Percentiles rank a stretch among this genome's conserved stretches.
Conservation (phyloP, 441 rosid genomes). For the Theobroma grandiflorum region DNA sequence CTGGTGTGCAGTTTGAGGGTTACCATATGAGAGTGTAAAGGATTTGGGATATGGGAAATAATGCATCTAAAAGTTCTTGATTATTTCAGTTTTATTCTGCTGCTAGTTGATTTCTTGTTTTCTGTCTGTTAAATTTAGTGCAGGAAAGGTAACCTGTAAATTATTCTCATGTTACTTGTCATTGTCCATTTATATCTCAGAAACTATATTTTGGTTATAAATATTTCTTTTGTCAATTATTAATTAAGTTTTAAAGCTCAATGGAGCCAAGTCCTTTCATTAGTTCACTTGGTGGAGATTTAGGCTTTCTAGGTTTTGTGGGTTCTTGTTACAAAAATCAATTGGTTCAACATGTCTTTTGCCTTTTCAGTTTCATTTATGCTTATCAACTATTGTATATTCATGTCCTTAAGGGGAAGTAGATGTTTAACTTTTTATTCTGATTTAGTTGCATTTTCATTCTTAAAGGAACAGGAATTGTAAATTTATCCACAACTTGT, state of each 20-base stretch:
- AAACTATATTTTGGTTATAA: background rate
- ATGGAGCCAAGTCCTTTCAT: background rate
- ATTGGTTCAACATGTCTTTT: background rate
- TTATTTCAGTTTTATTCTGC: background rate
- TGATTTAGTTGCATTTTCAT: slow-evolving; percentile 26
- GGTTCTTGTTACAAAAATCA: background rate
- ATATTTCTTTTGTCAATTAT: background rate
- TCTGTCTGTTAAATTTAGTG: background rate
- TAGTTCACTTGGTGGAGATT: background rate
- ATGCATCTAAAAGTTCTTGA: background rate
- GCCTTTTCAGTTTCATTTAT: slow-evolving; percentile 2
- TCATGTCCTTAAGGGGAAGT: background rate
- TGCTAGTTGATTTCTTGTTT: background rate
- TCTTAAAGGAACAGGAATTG: slow-evolving; percentile 30
- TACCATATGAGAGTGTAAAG: background rate
- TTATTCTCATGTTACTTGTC: background rate
- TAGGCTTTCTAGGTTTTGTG: background rate
- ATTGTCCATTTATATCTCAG: background rate
- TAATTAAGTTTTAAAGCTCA: background rate
- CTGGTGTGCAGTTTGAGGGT: background rate
- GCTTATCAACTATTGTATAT: background rate
- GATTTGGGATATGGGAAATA: background rate
- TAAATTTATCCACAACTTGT: slow-evolving; percentile 24
- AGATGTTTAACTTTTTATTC: slow-evolving; percentile 8
- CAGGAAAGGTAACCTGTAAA: background rate